phyloP scores from a whole-genome alignment of 768 basidiomycete species.

The Termitomyces sp. region DNA sequence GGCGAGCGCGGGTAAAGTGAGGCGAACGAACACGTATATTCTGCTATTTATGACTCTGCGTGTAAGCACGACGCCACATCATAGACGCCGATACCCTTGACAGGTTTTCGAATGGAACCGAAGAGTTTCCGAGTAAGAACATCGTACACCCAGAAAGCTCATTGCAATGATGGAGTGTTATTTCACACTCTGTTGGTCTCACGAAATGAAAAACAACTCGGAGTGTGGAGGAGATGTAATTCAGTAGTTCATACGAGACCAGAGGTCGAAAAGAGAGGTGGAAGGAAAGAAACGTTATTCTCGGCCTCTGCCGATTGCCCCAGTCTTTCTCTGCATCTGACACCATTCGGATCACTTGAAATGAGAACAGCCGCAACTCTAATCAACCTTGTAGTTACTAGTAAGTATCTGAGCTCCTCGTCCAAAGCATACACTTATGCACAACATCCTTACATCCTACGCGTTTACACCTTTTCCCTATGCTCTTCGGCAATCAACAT shows the following conservation, averaged over 20 bases:
- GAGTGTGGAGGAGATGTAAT: not conserved
- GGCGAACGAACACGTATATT: too few species aligned
- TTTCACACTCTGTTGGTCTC: not conserved
- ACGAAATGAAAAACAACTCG: not conserved
- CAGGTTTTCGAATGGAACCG: not conserved
- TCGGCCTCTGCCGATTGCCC: not conserved
- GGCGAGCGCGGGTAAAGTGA: too few species aligned
- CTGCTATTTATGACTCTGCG: not conserved
- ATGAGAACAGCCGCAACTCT: not conserved
- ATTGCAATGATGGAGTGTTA: not conserved
- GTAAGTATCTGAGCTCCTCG: not conserved
- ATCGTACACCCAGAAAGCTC: not conserved
- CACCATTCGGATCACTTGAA: not conserved
- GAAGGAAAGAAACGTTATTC: not conserved
- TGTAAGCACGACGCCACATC: not conserved
- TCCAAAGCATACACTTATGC: not conserved
- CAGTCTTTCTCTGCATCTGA: not conserved
- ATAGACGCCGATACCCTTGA: not conserved
- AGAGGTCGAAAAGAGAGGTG: not conserved
- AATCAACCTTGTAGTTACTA: not conserved
- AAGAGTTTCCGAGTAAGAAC: not conserved
- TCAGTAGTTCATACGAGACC: not conserved
- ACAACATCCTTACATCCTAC: too few species aligned
- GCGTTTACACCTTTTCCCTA: not conserved
- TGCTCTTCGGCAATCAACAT: not conserved